Conservation (phyloP, 495 filamentous ascomycete genomes). For the Neurospora terricola region DNA sequence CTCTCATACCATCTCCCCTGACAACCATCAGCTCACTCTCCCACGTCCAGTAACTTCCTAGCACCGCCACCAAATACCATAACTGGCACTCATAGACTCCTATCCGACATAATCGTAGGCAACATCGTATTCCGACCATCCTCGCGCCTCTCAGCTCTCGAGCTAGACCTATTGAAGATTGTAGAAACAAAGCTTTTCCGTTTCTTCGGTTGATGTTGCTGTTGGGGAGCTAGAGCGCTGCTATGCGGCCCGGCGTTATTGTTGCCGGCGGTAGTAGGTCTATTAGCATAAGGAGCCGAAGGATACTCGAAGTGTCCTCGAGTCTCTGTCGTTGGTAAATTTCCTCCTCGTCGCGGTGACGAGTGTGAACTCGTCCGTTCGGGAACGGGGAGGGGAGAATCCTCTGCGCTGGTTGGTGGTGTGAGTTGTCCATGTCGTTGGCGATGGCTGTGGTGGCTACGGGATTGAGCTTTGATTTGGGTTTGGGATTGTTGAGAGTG, state of each 20-base stretch:
- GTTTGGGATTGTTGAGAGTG: not conserved
- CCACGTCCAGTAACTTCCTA: not conserved
- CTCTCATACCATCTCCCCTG: not conserved
- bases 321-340: not conserved
- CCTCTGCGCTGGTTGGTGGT: slow-evolving; percentile 18
- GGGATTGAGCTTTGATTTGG: not conserved
- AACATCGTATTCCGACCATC: not conserved
- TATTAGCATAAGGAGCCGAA: not conserved
- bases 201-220: slow-evolving; percentile 26
- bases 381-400: slow-evolving; percentile 10
- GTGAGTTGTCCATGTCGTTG: slow-evolving; percentile 4
- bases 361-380: not conserved
- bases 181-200: slow-evolving; percentile 44
- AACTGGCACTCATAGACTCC: not conserved
- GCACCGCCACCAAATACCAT: too few species aligned
- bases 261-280: not conserved
- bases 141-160: not conserved
- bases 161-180: slow-evolving; percentile 30
- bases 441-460: not conserved
- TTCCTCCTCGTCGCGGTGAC: not conserved
- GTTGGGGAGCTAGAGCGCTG: not conserved
- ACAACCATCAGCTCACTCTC: not conserved
- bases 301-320: not conserved
- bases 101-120: not conserved
- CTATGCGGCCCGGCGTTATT: not conserved